Conservation (phyloP, 2,329 filamentous ascomycete genomes). For the Aspergillus intermedius region DNA sequence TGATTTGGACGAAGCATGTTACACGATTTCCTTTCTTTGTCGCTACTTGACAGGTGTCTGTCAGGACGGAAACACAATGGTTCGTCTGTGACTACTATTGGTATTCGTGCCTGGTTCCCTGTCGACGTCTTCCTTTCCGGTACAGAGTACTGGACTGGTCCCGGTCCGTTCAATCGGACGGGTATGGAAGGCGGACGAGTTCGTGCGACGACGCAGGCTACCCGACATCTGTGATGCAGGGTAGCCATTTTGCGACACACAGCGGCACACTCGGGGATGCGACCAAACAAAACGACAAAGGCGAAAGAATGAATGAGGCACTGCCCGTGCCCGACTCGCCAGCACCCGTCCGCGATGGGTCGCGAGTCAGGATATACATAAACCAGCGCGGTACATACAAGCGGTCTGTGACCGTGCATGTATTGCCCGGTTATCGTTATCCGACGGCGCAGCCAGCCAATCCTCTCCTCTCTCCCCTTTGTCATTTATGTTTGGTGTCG, state of each 20-base stretch:
- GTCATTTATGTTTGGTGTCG: background rate
- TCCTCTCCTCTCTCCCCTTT: background rate
- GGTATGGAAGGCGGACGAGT: conserved; percentile 5
- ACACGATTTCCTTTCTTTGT: conserved; percentile 26
- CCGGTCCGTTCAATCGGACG: conserved; percentile 10
- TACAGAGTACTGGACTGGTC: conserved; percentile 37
- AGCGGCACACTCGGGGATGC: conserved; percentile 7
- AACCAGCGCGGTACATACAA: background rate
- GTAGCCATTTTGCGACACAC: conserved; percentile 13
- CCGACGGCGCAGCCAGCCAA: background rate
- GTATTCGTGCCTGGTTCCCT: conserved; percentile 13
- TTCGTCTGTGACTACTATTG: conserved; percentile 13
- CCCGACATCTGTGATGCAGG: conserved; percentile 32
- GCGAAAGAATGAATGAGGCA: conserved; percentile 1
- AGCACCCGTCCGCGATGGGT: conserved; percentile 22
- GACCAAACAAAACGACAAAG: no score
- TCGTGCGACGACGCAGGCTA: conserved; percentile 15
- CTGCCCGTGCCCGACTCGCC: conserved; percentile 6
- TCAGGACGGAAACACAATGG: conserved; percentile 1
- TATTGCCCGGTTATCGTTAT: conserved; percentile 4
- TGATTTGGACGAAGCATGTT: conserved; percentile 37
- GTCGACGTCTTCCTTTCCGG: conserved; percentile 32
- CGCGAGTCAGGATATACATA: conserved; percentile 22
- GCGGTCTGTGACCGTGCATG: conserved; percentile 29
- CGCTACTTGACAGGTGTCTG: conserved; percentile 9